A percentile compares a stretch with the other conserved stretches of the same genome.
These are phyloP conservation scores for Pseudopyricularia cyperi DNA, from an alignment of 2,329 filamentous ascomycete genomes.

Conservation along the genomic window DNA sequence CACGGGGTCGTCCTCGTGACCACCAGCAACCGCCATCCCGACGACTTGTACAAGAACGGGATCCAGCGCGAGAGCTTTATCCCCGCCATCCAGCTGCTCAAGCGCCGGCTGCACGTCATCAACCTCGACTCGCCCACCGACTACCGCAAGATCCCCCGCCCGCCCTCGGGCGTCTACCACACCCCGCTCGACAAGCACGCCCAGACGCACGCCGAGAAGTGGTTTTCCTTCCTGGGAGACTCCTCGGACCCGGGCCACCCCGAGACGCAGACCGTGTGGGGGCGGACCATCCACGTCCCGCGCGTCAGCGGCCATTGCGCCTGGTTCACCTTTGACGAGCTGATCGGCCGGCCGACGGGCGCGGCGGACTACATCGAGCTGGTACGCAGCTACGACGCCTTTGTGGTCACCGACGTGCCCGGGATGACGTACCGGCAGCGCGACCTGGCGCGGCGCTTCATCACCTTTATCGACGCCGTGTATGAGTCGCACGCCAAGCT, in stretches of 20 bases:
- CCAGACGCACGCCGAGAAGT: constrained; percentile 72
- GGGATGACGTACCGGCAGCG: constrained; percentile 80
- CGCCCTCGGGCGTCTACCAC: constrained; percentile 88
- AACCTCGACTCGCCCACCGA: constrained; percentile 93
- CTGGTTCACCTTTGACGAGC: constrained; percentile 83
- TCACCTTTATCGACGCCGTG: constrained; percentile 93
- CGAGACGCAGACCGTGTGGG: constrained; percentile 80
- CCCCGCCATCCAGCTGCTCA: constrained; percentile 86
- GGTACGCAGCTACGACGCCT: constrained; percentile 78
- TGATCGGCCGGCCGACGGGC: constrained; percentile 78
- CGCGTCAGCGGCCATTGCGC: constrained; percentile 77
- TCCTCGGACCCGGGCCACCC: constrained; percentile 58
- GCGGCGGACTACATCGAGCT: constrained; percentile 94
- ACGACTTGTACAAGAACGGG: constrained; percentile 95
- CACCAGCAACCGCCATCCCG: constrained; percentile 90
- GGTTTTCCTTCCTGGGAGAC: constrained; percentile 91
- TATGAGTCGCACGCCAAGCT: constrained; percentile 92
- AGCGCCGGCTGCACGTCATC: constrained; percentile 71
- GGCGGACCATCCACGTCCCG: constrained; percentile 77
- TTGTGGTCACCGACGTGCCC: constrained; percentile 82
- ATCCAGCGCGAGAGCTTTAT: constrained; percentile 93
- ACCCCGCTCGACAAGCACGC: constrained; percentile 72
- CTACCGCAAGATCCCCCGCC: constrained; percentile 92
- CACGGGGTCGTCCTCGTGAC: constrained; percentile 95
- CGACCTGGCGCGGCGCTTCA: constrained; percentile 84